A percentile compares a stretch with the other conserved stretches of the same genome.
Evolutionary conservation across 2,329 filamentous ascomycete genomes (phyloP).

Genomic region (Clarireedia homoeocarpa): DNA sequence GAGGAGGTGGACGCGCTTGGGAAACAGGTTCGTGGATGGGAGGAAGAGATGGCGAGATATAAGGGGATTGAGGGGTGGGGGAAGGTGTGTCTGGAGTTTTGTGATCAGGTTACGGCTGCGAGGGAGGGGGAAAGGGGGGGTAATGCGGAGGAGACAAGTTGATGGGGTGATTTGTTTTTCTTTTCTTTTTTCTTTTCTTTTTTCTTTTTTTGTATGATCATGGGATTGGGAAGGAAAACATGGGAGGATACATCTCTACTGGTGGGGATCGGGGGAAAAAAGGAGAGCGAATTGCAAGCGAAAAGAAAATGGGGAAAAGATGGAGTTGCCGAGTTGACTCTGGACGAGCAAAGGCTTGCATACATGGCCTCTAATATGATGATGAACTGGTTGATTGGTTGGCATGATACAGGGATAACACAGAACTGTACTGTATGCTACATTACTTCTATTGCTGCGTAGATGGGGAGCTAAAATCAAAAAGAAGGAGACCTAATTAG

Average conservation of each 20-base stretch:
- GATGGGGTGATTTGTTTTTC: not conserved
- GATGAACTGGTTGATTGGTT: too few relatives aligned
- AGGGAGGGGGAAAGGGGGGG: not conserved
- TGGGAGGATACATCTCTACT: not conserved
- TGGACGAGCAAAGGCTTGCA: too few relatives aligned
- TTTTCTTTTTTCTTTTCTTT: not conserved
- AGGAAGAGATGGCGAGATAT: slow-evolving; percentile 36
- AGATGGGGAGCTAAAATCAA: too few relatives aligned
- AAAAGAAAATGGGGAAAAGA: too few relatives aligned
- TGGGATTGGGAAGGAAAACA: not conserved
- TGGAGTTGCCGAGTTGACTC: too few relatives aligned
- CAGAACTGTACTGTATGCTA: too few relatives aligned
- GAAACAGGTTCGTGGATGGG: slow-evolving; percentile 38
- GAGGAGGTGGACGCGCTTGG: slow-evolving; percentile 35
- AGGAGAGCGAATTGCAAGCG: too few relatives aligned
- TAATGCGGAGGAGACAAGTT: not conserved
- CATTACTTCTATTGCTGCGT: too few relatives aligned
- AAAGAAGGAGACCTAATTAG: too few relatives aligned
- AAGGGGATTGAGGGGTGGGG: slow-evolving; percentile 39
- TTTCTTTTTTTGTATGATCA: not conserved
- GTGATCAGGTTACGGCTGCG: slow-evolving; percentile 8
- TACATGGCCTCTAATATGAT: too few relatives aligned
- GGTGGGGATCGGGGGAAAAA: too few relatives aligned
- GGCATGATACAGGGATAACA: too few relatives aligned
- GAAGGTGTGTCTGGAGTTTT: slow-evolving; percentile 12